phyloP scores from a whole-genome alignment of 106 monocot species.

The Allium sativum region DNA sequence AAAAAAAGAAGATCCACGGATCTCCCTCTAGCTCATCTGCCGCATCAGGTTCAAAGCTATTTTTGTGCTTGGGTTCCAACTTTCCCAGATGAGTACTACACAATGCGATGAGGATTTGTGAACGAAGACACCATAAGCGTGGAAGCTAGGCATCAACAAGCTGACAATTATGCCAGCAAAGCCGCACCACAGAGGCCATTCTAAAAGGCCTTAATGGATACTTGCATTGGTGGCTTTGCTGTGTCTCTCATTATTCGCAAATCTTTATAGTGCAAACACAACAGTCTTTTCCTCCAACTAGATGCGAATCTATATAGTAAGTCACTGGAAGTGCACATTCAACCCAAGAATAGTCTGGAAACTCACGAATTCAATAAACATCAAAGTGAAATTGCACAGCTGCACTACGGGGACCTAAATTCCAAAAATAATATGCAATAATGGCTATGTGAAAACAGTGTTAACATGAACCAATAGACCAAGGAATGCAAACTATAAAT shows the following conservation, averaged over 20 bases:
- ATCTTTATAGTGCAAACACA: too few species aligned
- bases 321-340: too few species aligned
- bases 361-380: too few species aligned
- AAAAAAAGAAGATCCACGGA: not conserved
- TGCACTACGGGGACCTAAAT: too few species aligned
- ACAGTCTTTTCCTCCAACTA: too few species aligned
- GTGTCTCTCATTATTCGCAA: constrained; percentile 54
- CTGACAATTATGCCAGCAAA: constrained; percentile 24
- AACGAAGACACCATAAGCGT: constrained; percentile 42
- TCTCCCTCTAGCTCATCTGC: not conserved
- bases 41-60: not conserved
- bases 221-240: constrained; percentile 49
- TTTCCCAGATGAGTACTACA: not conserved
- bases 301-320: too few species aligned
- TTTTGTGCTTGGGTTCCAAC: not conserved
- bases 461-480: too few species aligned
- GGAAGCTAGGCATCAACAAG: constrained; percentile 31
- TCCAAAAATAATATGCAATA: too few species aligned
- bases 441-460: too few species aligned
- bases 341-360: too few species aligned
- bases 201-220: constrained; percentile 74
- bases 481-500: too few species aligned
- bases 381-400: too few species aligned
- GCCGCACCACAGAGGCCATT: constrained; percentile 32
- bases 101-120: constrained; percentile 6